phyloP scores from a whole-genome alignment of 2,329 filamentous ascomycete species.

The Chalaropsis ovoidea region DNA sequence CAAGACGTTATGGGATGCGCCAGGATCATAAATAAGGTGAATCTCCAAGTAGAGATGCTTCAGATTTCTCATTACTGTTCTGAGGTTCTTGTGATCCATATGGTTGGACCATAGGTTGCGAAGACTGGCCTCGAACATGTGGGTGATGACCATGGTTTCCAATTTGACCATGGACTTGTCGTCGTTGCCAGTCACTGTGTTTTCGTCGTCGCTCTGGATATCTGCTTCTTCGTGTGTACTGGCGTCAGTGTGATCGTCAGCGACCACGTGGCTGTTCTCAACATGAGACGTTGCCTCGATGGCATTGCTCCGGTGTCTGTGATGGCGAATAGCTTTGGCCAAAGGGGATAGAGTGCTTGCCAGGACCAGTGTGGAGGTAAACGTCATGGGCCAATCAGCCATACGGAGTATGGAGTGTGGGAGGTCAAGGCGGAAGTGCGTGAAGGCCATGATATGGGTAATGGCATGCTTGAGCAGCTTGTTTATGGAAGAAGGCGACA shows the following conservation, averaged over 20 bases:
- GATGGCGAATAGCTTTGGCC: not conserved
- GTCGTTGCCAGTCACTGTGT: not conserved
- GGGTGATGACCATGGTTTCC: not conserved
- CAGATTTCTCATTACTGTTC: conserved; percentile 35
- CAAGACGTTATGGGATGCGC: not conserved
- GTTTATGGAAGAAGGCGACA: not conserved
- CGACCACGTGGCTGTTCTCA: not conserved
- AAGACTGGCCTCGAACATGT: not conserved
- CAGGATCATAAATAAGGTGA: conserved; percentile 26
- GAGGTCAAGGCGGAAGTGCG: not conserved
- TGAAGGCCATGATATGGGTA: not conserved
- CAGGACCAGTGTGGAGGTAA: not conserved
- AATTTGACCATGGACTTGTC: not conserved
- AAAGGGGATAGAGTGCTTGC: not conserved
- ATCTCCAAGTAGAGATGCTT: conserved; percentile 38
- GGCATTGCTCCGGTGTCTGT: not conserved
- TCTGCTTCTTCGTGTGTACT: not conserved
- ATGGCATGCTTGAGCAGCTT: not conserved
- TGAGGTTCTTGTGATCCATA: conserved; percentile 42
- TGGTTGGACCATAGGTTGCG: conserved; percentile 41
- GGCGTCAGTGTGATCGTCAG: not conserved
- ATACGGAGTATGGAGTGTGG: not conserved
- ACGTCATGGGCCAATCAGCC: no score
- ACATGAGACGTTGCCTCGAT: not conserved
- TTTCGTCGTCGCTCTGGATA: not conserved